phyloP scores from a whole-genome alignment of 2,329 filamentous ascomycete genomes.

The Fusarium sambucinum region DNA sequence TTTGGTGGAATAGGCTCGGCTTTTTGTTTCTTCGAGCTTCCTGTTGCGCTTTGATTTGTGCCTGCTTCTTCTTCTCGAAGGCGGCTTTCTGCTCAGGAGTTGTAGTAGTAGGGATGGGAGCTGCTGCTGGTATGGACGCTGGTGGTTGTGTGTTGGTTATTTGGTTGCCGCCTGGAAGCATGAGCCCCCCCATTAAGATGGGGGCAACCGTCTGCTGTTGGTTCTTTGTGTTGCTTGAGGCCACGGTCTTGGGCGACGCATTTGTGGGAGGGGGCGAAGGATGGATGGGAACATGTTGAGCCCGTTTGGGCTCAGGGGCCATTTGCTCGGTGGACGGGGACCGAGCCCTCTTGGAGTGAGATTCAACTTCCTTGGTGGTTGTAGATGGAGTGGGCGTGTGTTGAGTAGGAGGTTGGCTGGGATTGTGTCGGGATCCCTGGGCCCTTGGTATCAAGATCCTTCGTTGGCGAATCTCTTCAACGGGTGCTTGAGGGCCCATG shows the following conservation, averaged over 20 bases:
- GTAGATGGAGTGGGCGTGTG: not conserved
- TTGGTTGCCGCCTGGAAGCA: constrained; percentile 31
- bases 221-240: not conserved
- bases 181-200: constrained; percentile 6
- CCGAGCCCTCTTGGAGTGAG: not conserved
- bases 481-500: not conserved
- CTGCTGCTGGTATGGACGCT: not conserved
- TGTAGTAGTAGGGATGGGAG: not conserved
- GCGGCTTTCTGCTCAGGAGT: not conserved
- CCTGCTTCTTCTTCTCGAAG: constrained; percentile 5
- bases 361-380: not conserved
- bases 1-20: constrained; percentile 8
- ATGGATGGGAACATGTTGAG: too few species aligned
- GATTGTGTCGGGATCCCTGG: not conserved
- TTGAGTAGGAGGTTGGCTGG: not conserved
- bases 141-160: not conserved
- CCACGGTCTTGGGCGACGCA: not conserved
- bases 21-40: constrained; percentile 1
- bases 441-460: not conserved
- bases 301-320: too few species aligned
- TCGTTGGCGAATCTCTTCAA: not conserved
- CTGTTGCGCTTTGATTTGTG: not conserved
- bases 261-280: not conserved
- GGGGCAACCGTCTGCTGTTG: not conserved
- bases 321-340: too few species aligned